phyloP scores from a whole-genome alignment of 257 asterid species.

The Ophiorrhiza pumila region DNA sequence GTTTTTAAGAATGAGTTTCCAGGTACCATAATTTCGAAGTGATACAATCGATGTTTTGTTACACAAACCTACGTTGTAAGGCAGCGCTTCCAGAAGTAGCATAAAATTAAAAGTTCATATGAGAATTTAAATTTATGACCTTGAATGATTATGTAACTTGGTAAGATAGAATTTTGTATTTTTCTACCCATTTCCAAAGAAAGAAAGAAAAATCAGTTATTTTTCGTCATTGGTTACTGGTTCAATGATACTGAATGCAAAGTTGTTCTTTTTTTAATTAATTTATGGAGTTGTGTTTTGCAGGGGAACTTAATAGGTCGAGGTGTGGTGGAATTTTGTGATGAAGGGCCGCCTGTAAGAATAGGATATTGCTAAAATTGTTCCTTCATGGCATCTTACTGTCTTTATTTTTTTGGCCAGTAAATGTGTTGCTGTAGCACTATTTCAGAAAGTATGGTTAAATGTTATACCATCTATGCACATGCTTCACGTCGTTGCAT shows the following conservation, averaged over 20 bases:
- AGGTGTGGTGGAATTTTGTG: constrained; percentile 83
- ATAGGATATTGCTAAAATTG: constrained; percentile 6
- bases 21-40: neutral
- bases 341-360: constrained; percentile 91
- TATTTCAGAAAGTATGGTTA: neutral
- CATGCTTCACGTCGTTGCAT: neutral
- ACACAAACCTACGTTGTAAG: neutral
- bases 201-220: neutral
- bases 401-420: constrained; percentile 3
- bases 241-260: neutral
- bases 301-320: constrained; percentile 96
- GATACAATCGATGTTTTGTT: too few relatives aligned
- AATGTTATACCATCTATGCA: neutral
- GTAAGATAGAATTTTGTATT: too few relatives aligned
- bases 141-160: neutral
- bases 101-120: neutral
- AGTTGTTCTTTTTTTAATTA: neutral
- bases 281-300: neutral
- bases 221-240: neutral
- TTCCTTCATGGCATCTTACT: neutral
- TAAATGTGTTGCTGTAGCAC: neutral
- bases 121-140: neutral
- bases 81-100: neutral
- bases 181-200: neutral
- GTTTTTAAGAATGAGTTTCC: neutral